phyloP scores from a whole-genome alignment of 306 rosid species.

The Glycine latifolia region DNA sequence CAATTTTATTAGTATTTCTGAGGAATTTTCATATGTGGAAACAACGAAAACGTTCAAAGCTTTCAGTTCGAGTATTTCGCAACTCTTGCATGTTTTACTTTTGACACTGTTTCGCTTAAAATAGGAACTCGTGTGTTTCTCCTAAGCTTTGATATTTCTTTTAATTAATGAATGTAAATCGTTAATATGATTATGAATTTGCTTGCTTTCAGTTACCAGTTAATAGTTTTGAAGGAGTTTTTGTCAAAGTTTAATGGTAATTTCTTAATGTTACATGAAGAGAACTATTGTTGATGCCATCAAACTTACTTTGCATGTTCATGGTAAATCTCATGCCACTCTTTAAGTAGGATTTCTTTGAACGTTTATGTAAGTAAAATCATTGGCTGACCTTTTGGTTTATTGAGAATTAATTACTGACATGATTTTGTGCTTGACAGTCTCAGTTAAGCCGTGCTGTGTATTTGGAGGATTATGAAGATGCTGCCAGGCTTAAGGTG shows the following conservation, averaged over 20 bases:
- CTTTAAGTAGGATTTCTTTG: slow-evolving; percentile 10
- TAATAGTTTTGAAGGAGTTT: too few relatives aligned
- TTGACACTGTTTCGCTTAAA: not conserved
- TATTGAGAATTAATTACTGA: slow-evolving; percentile 18
- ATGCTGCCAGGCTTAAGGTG: slow-evolving; percentile 91
- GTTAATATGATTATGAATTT: not conserved
- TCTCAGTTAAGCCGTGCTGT: slow-evolving; percentile 72
- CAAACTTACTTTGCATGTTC: too few relatives aligned
- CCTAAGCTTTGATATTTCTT: not conserved
- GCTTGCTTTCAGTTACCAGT: too few relatives aligned
- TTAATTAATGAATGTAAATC: not conserved
- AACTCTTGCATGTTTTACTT: not conserved
- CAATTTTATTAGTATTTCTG: not conserved
- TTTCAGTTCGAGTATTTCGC: not conserved
- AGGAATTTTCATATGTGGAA: not conserved
- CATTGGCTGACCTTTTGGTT: slow-evolving; percentile 23
- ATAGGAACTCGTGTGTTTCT: not conserved
- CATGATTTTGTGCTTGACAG: slow-evolving; percentile 55
- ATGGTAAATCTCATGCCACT: not conserved
- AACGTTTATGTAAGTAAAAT: not conserved
- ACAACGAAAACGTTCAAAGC: not conserved
- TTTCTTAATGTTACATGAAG: too few relatives aligned
- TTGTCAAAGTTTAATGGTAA: too few relatives aligned
- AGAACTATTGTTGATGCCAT: too few relatives aligned
- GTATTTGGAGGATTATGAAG: slow-evolving; percentile 74